These are phyloP conservation scores for Ceriops tagal DNA, from an alignment of 345 rosid species.

Conservation along the genomic window DNA sequence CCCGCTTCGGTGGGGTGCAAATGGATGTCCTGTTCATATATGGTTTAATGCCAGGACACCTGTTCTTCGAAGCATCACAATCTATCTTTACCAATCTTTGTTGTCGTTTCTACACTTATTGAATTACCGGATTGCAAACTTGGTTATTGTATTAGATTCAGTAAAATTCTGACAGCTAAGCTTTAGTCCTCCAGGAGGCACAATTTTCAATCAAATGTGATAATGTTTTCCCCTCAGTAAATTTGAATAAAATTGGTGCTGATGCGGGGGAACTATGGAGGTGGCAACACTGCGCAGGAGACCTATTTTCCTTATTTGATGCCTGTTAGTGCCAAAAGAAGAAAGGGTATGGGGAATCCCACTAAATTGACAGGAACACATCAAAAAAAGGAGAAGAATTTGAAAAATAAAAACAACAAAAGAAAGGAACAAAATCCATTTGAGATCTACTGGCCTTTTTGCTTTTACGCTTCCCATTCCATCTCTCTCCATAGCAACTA, in stretches of 20 bases:
- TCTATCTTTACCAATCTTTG: neutral
- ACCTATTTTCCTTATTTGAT: conserved; percentile 3
- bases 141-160: neutral
- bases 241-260: neutral
- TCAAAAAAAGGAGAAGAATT: conserved; percentile 21
- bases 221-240: neutral
- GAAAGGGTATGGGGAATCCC: conserved; percentile 23
- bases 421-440: conserved; percentile 27
- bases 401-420: conserved; percentile 18
- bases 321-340: conserved; percentile 8
- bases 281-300: neutral
- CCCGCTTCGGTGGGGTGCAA: neutral
- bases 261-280: neutral
- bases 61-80: conserved; percentile 22
- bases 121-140: neutral
- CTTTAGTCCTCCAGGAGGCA: too few relatives aligned
- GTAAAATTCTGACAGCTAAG: too few relatives aligned
- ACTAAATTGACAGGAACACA: conserved; percentile 45
- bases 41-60: conserved; percentile 17
- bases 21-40: conserved; percentile 2
- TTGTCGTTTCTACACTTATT: neutral
- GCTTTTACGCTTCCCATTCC: conserved; percentile 17
- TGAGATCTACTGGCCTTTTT: conserved; percentile 29
- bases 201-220: neutral
- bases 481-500: conserved; percentile 23